A percentile compares a stretch with the other conserved stretches of the same genome.
These are phyloP conservation scores for Xerocomellus amylosporus DNA, from an alignment of 768 basidiomycete species.

Conservation along the genomic window DNA sequence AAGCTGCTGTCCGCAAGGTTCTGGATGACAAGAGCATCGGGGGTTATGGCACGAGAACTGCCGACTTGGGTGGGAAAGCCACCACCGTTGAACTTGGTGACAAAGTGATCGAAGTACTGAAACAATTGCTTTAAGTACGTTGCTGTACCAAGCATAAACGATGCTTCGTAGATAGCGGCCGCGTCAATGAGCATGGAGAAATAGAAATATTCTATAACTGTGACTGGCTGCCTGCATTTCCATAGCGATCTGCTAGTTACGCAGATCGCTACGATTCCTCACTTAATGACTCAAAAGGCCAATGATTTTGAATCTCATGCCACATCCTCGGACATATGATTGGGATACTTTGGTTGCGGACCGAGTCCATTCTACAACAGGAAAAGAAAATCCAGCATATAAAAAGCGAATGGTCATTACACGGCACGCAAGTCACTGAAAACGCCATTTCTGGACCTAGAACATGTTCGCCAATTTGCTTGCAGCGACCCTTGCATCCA, in stretches of 20 bases:
- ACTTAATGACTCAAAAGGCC: too few relatives aligned
- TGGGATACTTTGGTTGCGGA: not conserved
- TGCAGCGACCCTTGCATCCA: constrained; percentile 85
- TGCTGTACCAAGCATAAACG: not conserved
- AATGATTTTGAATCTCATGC: too few relatives aligned
- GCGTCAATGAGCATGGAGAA: not conserved
- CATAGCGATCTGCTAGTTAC: too few relatives aligned
- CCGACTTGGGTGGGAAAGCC: constrained; percentile 80
- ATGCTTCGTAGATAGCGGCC: not conserved
- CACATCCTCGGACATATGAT: not conserved
- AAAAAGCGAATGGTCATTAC: constrained; percentile 4
- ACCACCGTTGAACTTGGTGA: constrained; percentile 82
- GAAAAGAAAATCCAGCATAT: constrained; percentile 21
- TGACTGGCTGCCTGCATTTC: not conserved
- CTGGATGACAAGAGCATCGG: constrained; percentile 69
- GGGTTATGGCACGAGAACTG: constrained; percentile 76
- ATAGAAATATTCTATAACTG: too few relatives aligned
- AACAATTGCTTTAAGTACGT: constrained; percentile 45
- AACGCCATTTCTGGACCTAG: constrained; percentile 31
- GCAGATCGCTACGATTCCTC: too few relatives aligned
- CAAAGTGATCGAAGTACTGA: constrained; percentile 71
- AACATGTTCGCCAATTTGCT: constrained; percentile 92
- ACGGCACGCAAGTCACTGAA: not conserved
- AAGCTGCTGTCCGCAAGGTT: constrained; percentile 86
- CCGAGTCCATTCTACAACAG: constrained; percentile 7